Base-by-base conservation (phyloP, 352 stramenopile genomes). In the Globisporangium recalcitrans region DNA sequence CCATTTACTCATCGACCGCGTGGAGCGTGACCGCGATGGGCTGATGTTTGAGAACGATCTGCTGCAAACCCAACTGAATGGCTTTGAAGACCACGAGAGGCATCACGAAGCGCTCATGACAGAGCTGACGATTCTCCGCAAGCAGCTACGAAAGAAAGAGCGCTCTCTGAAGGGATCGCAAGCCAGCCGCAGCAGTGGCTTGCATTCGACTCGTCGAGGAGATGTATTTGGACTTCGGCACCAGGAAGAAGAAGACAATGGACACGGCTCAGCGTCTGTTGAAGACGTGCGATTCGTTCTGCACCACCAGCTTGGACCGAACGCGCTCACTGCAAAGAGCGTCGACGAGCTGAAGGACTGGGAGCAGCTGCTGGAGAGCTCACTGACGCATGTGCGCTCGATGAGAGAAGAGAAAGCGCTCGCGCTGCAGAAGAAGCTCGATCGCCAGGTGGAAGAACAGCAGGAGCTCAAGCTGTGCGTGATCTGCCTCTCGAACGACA, bases 401-500 rank as follows among this genome's bases (percentile, higher is more conserved):
- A 76, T 70, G 14, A 88, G 85, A 52, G 86, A 95, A 52, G 82
- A 90, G 47, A 90, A 87, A 58, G 85, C 85, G 3, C 22, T 88
- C 0, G 84, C 91, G 60, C 69, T 90, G 59, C 82, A 93, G 60
- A 82, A 91, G 63, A 81, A 79, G 32, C 65, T 95, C 9, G 86
- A 90, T 38, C 77, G 83, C 3, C 82, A 91, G 52, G 73, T 88
- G 4, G 84, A 90, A 42, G 80, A 88, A 34, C 80, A 91, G 49
- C 77, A 92, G 29, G 86, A 95, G 63, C 77, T 91, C 60, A 95
- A 93, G 68, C 78, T 92, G 14, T 95, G 86, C 59, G 86, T 95
- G 42, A 88, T 95, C 40, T 95, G 86, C 32, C 66, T 95, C 32
- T 73, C 82, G 19, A 87, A 80, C 51, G 84, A 93, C 24, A 95